A percentile compares a stretch with the other conserved stretches of the same genome.
phyloP scores from a whole-genome alignment of 1,139 yeast species.

The Saccharomyces uvarum region DNA sequence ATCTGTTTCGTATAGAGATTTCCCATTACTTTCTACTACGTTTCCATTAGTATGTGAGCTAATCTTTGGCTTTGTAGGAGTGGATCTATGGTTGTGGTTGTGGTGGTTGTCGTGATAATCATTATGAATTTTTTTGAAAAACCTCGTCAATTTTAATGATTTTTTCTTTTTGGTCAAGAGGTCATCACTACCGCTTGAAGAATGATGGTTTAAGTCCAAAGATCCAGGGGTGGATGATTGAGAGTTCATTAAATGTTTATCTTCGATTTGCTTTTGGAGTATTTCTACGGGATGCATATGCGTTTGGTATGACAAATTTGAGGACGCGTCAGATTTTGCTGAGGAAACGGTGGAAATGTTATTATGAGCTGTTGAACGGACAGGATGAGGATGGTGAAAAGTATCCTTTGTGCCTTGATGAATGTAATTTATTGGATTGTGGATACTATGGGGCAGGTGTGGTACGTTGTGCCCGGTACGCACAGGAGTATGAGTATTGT shows the following conservation, averaged over 20 bases:
- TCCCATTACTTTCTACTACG: constrained; percentile 8
- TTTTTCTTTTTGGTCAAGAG: constrained; percentile 17
- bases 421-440: constrained; percentile 17
- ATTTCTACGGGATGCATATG: constrained; percentile 26
- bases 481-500: background rate
- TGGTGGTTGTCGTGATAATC: constrained; percentile 3
- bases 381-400: constrained; percentile 1
- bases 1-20: constrained; percentile 34
- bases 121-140: constrained; percentile 30
- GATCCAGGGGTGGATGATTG: constrained; percentile 5
- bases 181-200: constrained; percentile 3
- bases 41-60: background rate
- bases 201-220: background rate
- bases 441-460: constrained; percentile 13
- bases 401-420: background rate
- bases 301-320: constrained; percentile 14
- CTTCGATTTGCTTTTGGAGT: constrained; percentile 22
- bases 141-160: constrained; percentile 31
- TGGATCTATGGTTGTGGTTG: background rate
- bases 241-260: constrained; percentile 11
- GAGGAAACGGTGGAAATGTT: background rate
- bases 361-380: constrained; percentile 1
- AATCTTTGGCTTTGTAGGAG: background rate
- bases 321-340: constrained; percentile 1
- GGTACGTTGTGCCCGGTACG: constrained; percentile 1